These are phyloP conservation scores for Tuber calosporum DNA, from an alignment of 495 filamentous ascomycete species.

Conservation along the genomic window DNA sequence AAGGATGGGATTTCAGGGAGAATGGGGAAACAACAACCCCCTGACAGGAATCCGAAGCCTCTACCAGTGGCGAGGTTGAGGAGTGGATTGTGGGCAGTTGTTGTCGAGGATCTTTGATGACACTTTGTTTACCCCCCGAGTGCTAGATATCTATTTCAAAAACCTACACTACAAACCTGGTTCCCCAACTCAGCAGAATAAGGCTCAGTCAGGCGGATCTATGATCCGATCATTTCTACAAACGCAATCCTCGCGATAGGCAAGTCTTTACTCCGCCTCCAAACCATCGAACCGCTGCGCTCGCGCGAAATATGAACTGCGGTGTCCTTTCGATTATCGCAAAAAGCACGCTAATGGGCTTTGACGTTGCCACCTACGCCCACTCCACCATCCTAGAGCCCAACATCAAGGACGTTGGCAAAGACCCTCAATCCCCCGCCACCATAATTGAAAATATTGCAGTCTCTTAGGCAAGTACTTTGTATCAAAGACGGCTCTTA, in stretches of 20 bases:
- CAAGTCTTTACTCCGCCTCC: conserved; percentile 66
- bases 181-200: conserved; percentile 42
- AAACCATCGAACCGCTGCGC: conserved; percentile 77
- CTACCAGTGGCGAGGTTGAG: background rate
- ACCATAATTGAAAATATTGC: too few relatives aligned
- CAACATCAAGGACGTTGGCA: conserved; percentile 60
- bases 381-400: conserved; percentile 67
- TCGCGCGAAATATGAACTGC: conserved; percentile 70
- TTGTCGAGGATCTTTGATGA: conserved; percentile 65
- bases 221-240: conserved; percentile 79
- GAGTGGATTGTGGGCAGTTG: conserved; percentile 47
- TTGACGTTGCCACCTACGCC: conserved; percentile 79
- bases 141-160: conserved; percentile 57
- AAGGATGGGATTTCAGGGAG: conserved; percentile 39
- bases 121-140: conserved; percentile 78
- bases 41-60: conserved; percentile 41
- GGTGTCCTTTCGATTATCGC: conserved; percentile 80
- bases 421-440: conserved; percentile 40
- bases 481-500: too few relatives aligned
- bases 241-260: conserved; percentile 65
- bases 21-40: background rate
- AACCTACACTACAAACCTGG: conserved; percentile 54
- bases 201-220: conserved; percentile 56
- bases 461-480: too few relatives aligned
- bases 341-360: conserved; percentile 81